Base-by-base conservation (phyloP, 768 basidiomycete species). In the Rhodotorula paludigena region DNA sequence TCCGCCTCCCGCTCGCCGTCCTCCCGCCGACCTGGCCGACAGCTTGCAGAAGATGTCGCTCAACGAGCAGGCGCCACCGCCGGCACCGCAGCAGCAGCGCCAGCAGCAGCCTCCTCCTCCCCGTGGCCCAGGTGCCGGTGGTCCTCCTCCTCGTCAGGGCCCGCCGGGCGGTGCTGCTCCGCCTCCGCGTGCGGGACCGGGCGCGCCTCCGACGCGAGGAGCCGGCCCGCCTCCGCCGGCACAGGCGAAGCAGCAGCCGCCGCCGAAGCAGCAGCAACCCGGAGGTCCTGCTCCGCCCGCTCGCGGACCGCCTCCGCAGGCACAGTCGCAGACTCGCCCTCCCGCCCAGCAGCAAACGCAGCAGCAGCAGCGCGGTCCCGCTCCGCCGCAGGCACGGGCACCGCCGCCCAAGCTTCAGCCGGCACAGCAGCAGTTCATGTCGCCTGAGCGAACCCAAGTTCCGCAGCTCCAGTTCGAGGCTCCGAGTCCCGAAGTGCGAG, bases 401-500 rank as follows among this genome's bases (percentile, higher is more conserved):
- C 33, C 54, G 54, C 36, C 54, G 16, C n/a, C 12, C 21, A 30
- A 20, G 32, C 49, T 3, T 21, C 10, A 20, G 20, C 11, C 47
- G 18, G 35, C 47, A 8, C 15, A 35, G 20, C 59, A 30, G 52
- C 51, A 30, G 25, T 63, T 58, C 2, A 44, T 16, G 9, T 54
- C 32, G 16, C 60, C 60, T 1, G 60, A 61, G 7, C 60, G 60
- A 1, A 30, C 30, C 33, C n/a, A 32, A 5, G 67, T 71, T 9
- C 65, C 70, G 14, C 58, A 62, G 15, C 54, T 61, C 32, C 41
- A 59, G 18, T 53, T 67, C 55, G 57, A 71, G 42, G 60, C 69
- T 16, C 60, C 60, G 51, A 66, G 57, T 25, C 69, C 64, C 15
- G 60, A 54, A 5, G 35, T 41, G 18, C 59, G 60, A 1, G 45